These are phyloP conservation scores for Vairimorpha necatrix DNA, from an alignment of 371 early-diverging fungal genomes.

Conservation along the genomic window DNA sequence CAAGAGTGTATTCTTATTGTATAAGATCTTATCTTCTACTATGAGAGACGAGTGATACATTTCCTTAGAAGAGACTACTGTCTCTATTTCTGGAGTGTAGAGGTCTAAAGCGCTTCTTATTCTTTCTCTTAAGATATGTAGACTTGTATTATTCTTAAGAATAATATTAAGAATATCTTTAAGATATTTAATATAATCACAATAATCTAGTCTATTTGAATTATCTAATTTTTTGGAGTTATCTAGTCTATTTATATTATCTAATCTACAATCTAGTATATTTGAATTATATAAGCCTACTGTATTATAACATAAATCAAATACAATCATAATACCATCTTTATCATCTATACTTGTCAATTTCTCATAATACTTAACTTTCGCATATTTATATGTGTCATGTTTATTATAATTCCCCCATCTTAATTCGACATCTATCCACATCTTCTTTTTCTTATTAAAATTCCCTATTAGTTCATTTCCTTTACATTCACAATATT, in stretches of 20 bases:
- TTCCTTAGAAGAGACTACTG: slow-evolving; percentile 5
- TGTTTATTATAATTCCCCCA: slow-evolving; percentile 98
- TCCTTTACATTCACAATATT: neutral
- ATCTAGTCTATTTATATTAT: slow-evolving; percentile 90
- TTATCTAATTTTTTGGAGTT: too few relatives aligned
- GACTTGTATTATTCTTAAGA: slow-evolving; percentile 90
- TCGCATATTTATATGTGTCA: slow-evolving; percentile 90
- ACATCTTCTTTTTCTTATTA: slow-evolving; percentile 91
- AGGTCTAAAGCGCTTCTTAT: slow-evolving; percentile 91
- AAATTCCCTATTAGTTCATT: slow-evolving; percentile 76
- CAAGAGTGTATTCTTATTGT: slow-evolving; percentile 86
- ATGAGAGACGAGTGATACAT: slow-evolving; percentile 17
- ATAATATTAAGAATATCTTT: slow-evolving; percentile 69
- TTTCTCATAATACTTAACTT: slow-evolving; percentile 91
- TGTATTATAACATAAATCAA: slow-evolving; percentile 90
- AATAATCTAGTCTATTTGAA: too few relatives aligned
- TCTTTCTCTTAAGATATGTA: slow-evolving; percentile 91
- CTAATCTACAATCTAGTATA: slow-evolving; percentile 91
- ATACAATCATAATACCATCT: slow-evolving; percentile 85
- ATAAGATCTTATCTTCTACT: slow-evolving; percentile 2
- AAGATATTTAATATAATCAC: slow-evolving; percentile 71
- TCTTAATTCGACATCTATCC: slow-evolving; percentile 91
- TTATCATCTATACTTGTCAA: slow-evolving; percentile 89
- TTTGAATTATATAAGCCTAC: slow-evolving; percentile 66
- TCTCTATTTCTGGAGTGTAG: slow-evolving; percentile 68